Evolutionary conservation across 371 early-diverging fungal species (phyloP).

Genomic region (Scutellospora calospora): DNA sequence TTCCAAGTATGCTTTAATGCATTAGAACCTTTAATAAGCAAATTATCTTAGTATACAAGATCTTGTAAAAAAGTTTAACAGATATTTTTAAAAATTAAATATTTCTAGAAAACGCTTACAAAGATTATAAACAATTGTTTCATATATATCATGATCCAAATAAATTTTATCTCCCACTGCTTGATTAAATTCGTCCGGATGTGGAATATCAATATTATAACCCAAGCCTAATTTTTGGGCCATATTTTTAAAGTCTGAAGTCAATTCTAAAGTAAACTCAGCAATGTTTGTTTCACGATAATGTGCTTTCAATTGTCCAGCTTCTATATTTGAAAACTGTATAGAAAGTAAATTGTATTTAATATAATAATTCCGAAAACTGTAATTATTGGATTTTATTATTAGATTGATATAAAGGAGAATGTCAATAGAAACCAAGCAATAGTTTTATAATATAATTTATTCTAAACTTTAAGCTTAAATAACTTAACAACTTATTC

Average conservation of each 20-base stretch:
- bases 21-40: conserved; percentile 48
- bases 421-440: too few species aligned
- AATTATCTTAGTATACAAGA: too few species aligned
- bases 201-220: conserved; percentile 48
- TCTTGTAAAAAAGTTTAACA: not conserved
- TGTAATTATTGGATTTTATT: too few species aligned
- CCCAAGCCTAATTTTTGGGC: conserved; percentile 48
- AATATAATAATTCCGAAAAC: too few species aligned
- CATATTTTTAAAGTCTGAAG: conserved; percentile 54
- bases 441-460: too few species aligned
- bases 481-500: too few species aligned
- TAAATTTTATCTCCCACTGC: conserved; percentile 46
- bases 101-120: not conserved
- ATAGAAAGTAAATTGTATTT: too few species aligned
- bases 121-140: conserved; percentile 58
- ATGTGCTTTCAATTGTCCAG: conserved; percentile 55
- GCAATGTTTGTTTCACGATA: conserved; percentile 55
- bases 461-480: too few species aligned
- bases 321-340: conserved; percentile 46
- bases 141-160: conserved; percentile 58
- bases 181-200: conserved; percentile 36
- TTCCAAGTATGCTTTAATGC: conserved; percentile 55
- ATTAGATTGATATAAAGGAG: not conserved
- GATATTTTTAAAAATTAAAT: not conserved
- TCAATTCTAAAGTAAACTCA: conserved; percentile 53